A percentile compares a stretch with the other conserved stretches of the same genome.
These are phyloP conservation scores for Peniophora sp. DNA, from an alignment of 1,284 basidiomycete genomes.

Conservation along the genomic window DNA sequence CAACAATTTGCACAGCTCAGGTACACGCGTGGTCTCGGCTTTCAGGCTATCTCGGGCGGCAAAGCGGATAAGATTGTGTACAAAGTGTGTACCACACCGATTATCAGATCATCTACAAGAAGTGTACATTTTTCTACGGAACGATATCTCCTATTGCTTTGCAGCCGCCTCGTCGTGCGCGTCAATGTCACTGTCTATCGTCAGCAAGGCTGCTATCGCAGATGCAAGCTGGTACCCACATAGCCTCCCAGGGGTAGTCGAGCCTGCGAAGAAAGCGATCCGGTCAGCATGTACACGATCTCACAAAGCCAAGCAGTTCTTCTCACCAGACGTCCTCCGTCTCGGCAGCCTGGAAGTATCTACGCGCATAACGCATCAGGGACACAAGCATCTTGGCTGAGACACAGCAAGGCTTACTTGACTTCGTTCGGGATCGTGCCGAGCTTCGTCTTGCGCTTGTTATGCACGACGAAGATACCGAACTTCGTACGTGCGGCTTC, in stretches of 20 bases:
- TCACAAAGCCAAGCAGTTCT: background rate
- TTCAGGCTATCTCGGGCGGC: too few species aligned
- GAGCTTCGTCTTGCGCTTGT: constrained; percentile 84
- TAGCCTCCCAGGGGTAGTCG: constrained; percentile 80
- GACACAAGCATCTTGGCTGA: constrained; percentile 1
- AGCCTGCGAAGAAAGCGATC: constrained; percentile 39
- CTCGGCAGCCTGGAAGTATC: constrained; percentile 64
- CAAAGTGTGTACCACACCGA: background rate
- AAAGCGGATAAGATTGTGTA: background rate
- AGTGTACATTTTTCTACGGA: background rate
- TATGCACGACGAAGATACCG: constrained; percentile 91
- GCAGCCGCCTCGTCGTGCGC: constrained; percentile 61
- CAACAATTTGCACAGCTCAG: too few species aligned
- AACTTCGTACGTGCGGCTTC: constrained; percentile 74
- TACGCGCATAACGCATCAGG: constrained; percentile 18
- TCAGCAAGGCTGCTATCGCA: background rate
- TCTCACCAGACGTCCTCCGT: constrained; percentile 45
- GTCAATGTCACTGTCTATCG: constrained; percentile 56
- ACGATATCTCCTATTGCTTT: background rate
- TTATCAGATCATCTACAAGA: background rate
- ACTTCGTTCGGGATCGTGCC: constrained; percentile 61
- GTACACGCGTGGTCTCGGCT: too few species aligned
- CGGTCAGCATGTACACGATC: constrained; percentile 1
- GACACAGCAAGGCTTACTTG: constrained; percentile 38
- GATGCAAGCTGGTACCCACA: constrained; percentile 36